Conservation (phyloP, 2,329 filamentous ascomycete genomes). For the Penicillium frequentans region DNA sequence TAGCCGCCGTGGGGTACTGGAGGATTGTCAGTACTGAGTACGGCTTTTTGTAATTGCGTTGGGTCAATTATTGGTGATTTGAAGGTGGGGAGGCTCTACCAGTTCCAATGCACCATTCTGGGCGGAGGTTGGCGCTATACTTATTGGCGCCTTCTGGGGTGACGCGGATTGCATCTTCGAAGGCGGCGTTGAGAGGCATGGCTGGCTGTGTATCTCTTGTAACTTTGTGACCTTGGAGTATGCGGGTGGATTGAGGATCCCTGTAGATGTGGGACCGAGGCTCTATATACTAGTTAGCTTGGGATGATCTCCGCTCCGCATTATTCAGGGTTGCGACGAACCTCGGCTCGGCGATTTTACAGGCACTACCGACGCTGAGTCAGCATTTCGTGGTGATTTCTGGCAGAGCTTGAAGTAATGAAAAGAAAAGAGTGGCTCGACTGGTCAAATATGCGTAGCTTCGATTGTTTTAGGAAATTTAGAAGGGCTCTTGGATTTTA, state of each 20-base stretch:
- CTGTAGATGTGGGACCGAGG: neutral
- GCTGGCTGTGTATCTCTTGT: neutral
- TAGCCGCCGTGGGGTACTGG: slow-evolving; percentile 71
- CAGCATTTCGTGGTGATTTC: neutral
- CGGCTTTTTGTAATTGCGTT: neutral
- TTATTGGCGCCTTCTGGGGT: slow-evolving; percentile 51
- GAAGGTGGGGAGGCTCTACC: slow-evolving; percentile 42
- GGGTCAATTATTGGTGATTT: neutral
- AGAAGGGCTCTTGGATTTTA: no score
- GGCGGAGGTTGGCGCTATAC: slow-evolving; percentile 57
- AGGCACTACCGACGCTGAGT: neutral
- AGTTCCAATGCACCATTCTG: slow-evolving; percentile 66
- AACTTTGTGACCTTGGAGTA: neutral
- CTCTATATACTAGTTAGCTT: neutral
- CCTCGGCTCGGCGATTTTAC: neutral
- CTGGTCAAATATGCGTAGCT: no score
- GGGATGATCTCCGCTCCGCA: neutral
- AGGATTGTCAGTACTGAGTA: slow-evolving; percentile 12
- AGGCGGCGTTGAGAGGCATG: slow-evolving; percentile 26
- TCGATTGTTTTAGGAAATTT: no score
- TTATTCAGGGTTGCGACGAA: neutral
- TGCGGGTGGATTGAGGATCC: neutral
- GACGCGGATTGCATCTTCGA: slow-evolving; percentile 40
- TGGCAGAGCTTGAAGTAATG: no score
- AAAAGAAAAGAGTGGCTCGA: no score